Evolutionary conservation across 305 asterid species (phyloP), one percentile per base, ranked within the genome.

Genomic region (Fraxinus ornus): DNA sequence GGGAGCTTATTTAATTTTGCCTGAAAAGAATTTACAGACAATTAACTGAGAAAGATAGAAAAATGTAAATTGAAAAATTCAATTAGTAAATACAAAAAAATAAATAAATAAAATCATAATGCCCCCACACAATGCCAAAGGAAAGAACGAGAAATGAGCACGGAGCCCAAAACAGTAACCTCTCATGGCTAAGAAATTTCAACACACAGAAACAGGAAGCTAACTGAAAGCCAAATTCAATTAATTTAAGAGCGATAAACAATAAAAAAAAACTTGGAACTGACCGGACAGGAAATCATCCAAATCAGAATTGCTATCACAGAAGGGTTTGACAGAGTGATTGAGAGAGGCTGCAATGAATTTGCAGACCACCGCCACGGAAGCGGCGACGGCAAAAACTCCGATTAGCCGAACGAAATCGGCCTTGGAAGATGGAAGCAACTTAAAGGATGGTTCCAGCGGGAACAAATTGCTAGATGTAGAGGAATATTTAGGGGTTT

Each of bases 341-440:
- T 83, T 86, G 85, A 88, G 81, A 66, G 81, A 86, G 15, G 83
- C 36, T 81, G 87, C 82, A 3, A 92, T 79, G 78, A 86, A 86
- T 85, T 90, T 89, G 83, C 93, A 93, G 33, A 85, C 80, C 49
- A 88, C 76, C 1, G 93, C 97, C 62, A 94, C 93, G 77, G 89
- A 84, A 22, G 91, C 85, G 74, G 98, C 97, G 83, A 92, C 80
- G 41, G 89, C 84, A 73, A 93, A 84, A 49, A 92, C 94, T 60
- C 90, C 86, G 52, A 94, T 21, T 83, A 94, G 86, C 79, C 91
- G 90, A 79, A 41, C 66, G 44, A 91, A 41, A 28, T 94, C 98
- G 35, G 87, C 78, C 81, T 39, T 86, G 0, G 98, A 90, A 3
- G 95, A 86, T 8, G 96, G 98, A 79, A 92, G 79, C 32, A 92